Evolutionary conservation across 805 yeast genomes (phyloP).

Genomic region (Starmerella etchellsii): DNA sequence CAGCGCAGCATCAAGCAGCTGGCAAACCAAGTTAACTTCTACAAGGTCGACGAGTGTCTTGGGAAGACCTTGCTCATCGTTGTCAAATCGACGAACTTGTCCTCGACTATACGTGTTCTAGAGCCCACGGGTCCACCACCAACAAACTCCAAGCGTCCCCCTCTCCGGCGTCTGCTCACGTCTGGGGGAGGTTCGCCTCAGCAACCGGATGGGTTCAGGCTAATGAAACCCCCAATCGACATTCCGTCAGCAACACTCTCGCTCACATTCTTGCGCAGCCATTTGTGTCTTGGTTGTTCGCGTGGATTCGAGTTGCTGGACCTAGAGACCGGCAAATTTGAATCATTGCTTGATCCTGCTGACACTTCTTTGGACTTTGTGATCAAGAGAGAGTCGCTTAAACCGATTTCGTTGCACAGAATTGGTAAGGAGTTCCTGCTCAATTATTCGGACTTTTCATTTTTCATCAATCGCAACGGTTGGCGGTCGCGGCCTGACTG

Average conservation of each 20-base stretch:
- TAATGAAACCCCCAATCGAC: slow-evolving; percentile 55
- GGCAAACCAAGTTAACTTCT: slow-evolving; percentile 76
- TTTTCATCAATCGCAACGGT: slow-evolving; percentile 86
- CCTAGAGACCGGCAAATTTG: slow-evolving; percentile 69
- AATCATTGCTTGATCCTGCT: slow-evolving; percentile 90
- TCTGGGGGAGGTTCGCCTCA: slow-evolving; percentile 25
- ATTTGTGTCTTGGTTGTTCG: slow-evolving; percentile 88
- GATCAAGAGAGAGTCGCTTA: slow-evolving; percentile 62
- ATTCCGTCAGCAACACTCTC: slow-evolving; percentile 86
- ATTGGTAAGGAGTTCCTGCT: slow-evolving; percentile 78
- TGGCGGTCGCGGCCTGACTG: slow-evolving; percentile 92
- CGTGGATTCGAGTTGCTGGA: slow-evolving; percentile 93
- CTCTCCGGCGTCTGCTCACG: slow-evolving; percentile 29
- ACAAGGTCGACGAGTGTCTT: slow-evolving; percentile 84
- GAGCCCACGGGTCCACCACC: slow-evolving; percentile 57
- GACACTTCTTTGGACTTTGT: slow-evolving; percentile 95
- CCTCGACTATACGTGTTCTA: slow-evolving; percentile 62
- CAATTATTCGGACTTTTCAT: slow-evolving; percentile 85
- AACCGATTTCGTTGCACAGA: slow-evolving; percentile 84
- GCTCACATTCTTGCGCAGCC: slow-evolving; percentile 76
- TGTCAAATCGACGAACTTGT: slow-evolving; percentile 68
- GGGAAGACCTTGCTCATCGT: slow-evolving; percentile 84
- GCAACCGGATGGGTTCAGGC: slow-evolving; percentile 44
- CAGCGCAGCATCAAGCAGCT: slow-evolving; percentile 57
- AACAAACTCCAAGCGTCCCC: slow-evolving; percentile 28